Conservation (phyloP, 495 filamentous ascomycete species). For the Aspergillus ostianus region DNA sequence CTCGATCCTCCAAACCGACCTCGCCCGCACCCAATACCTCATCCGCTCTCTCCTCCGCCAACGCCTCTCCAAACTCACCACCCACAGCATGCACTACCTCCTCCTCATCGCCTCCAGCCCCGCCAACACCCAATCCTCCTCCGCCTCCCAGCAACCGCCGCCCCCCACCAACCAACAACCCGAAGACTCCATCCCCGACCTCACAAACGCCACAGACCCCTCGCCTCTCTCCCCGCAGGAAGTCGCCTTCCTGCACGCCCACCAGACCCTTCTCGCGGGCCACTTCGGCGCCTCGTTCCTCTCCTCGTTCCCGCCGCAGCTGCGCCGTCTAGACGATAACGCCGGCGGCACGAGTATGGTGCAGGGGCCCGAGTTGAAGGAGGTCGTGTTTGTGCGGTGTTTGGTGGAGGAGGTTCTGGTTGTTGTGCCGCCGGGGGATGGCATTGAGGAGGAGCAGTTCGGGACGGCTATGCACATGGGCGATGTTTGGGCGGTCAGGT, state of each 20-base stretch:
- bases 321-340: constrained; percentile 86
- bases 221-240: constrained; percentile 68
- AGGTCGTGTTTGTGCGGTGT: constrained; percentile 80
- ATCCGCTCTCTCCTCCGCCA: constrained; percentile 80
- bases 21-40: constrained; percentile 88
- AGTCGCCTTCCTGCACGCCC: constrained; percentile 71
- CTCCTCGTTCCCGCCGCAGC: constrained; percentile 66
- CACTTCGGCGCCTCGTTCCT: constrained; percentile 85
- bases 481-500: constrained; percentile 84
- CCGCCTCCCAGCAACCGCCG: constrained; percentile 27
- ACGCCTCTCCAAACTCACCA: constrained; percentile 72
- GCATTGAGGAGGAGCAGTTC: constrained; percentile 54
- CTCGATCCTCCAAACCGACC: constrained; percentile 94
- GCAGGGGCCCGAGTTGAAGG: constrained; percentile 74
- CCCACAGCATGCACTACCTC: constrained; percentile 45
- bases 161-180: constrained; percentile 20
- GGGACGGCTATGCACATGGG: constrained; percentile 64
- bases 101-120: constrained; percentile 38
- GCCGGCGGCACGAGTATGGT: constrained; percentile 90
- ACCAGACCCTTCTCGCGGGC: constrained; percentile 74
- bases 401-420: constrained; percentile 56
- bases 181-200: constrained; percentile 37
- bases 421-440: constrained; percentile 56
- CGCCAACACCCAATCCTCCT: constrained; percentile 63
- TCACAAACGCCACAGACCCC: constrained; percentile 34